Conservation (phyloP, 805 yeast genomes). For the Cyberlindnera maclurae region DNA sequence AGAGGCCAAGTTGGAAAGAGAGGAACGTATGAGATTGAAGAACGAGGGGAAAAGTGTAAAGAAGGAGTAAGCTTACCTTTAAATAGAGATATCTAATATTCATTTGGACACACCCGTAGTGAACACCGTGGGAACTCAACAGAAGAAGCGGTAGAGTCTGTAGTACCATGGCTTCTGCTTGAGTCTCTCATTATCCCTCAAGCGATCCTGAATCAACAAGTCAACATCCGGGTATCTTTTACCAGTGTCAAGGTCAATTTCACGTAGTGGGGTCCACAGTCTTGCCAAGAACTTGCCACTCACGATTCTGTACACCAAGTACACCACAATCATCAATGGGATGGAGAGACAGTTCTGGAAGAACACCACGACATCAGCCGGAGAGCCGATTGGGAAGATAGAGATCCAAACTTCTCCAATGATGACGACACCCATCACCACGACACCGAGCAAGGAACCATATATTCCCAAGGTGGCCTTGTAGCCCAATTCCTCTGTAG, state of each 20-base stretch:
- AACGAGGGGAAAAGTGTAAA: slow-evolving; percentile 16
- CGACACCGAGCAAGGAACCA: slow-evolving; percentile 59
- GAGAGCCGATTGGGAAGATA: slow-evolving; percentile 49
- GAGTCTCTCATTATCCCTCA: slow-evolving; percentile 45
- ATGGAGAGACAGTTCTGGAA: slow-evolving; percentile 37
- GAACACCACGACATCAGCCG: slow-evolving; percentile 27
- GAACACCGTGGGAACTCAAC: too few species aligned
- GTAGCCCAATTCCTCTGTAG: slow-evolving; percentile 60
- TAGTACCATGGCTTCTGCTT: slow-evolving; percentile 37
- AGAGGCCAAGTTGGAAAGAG: slow-evolving; percentile 70
- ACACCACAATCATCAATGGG: slow-evolving; percentile 29
- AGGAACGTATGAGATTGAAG: slow-evolving; percentile 42
- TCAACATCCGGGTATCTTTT: slow-evolving; percentile 58
- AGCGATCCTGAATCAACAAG: slow-evolving; percentile 44
- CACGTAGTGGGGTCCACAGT: slow-evolving; percentile 34
- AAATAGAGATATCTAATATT: not conserved
- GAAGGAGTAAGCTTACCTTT: not conserved
- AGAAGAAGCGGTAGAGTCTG: slow-evolving; percentile 48
- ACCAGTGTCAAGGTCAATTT: slow-evolving; percentile 58
- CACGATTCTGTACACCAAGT: slow-evolving; percentile 23
- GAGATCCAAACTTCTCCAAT: slow-evolving; percentile 81
- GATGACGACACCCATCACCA: slow-evolving; percentile 51
- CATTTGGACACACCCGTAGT: too few species aligned
- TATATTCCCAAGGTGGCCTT: slow-evolving; percentile 57
- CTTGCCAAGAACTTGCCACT: slow-evolving; percentile 32